Evolutionary conservation across 257 asterid species (phyloP).

Genomic region (Solanum megistacrolobum): DNA sequence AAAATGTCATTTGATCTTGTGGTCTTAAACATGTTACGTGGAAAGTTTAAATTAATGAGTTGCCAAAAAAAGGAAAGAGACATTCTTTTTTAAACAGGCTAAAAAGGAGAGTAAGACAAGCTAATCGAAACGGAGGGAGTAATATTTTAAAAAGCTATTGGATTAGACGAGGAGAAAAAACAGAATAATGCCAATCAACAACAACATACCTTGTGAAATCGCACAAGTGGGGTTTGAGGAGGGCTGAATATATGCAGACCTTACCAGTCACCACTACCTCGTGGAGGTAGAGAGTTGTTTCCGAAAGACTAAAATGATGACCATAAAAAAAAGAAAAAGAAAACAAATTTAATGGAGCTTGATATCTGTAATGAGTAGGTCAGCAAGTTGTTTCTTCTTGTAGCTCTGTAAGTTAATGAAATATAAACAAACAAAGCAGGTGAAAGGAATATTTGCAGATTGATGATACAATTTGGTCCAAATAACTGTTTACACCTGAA

Average conservation of each 20-base stretch:
- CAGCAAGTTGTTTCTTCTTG: background rate
- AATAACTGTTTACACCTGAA: background rate
- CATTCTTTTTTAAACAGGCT: background rate
- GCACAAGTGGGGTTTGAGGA: background rate
- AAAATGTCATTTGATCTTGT: background rate
- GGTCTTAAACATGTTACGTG: background rate
- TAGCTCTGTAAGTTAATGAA: background rate
- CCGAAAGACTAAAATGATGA: background rate
- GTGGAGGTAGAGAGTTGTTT: background rate
- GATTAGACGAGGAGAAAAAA: background rate
- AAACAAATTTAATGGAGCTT: background rate
- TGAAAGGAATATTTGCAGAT: background rate
- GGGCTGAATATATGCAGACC: background rate
- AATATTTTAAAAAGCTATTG: background rate
- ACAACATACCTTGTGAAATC: background rate
- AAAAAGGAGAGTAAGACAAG: background rate
- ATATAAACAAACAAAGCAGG: background rate
- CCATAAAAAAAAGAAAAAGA: background rate
- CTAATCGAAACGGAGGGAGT: background rate
- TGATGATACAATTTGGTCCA: background rate
- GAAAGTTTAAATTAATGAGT: background rate
- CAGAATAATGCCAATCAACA: background rate
- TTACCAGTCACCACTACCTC: background rate
- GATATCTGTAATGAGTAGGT: background rate
- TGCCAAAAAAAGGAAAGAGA: background rate